Evolutionary conservation across 768 basidiomycete species (phyloP).

Genomic region (Neoboletus subvelutipes): DNA sequence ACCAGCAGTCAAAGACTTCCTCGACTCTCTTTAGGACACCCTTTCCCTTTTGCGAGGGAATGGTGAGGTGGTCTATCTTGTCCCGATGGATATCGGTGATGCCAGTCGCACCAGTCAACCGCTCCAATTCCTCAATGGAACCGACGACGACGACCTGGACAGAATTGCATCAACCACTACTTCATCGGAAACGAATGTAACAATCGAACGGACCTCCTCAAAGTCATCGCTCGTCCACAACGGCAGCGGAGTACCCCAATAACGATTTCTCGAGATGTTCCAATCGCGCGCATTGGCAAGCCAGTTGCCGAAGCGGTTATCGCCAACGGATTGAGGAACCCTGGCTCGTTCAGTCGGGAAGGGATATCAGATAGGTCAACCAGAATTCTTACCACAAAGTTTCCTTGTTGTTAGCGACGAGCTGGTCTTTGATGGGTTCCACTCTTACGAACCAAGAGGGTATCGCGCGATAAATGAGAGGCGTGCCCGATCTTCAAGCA

Average conservation of each 20-base stretch:
- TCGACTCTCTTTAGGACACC: slow-evolving; percentile 86
- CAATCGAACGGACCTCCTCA: slow-evolving; percentile 57
- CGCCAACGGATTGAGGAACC: slow-evolving; percentile 91
- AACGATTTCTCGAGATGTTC: slow-evolving; percentile 98
- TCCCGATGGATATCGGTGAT: slow-evolving; percentile 93
- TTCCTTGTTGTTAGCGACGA: slow-evolving; percentile 85
- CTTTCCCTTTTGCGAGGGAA: slow-evolving; percentile 88
- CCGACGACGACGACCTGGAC: slow-evolving; percentile 76
- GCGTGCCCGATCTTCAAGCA: slow-evolving; percentile 77
- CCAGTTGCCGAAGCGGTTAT: slow-evolving; percentile 96
- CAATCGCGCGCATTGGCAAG: slow-evolving; percentile 97
- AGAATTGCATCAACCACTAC: slow-evolving; percentile 1
- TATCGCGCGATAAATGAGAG: slow-evolving; percentile 93
- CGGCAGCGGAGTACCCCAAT: slow-evolving; percentile 98
- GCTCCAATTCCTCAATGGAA: slow-evolving; percentile 86
- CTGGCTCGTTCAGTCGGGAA: slow-evolving; percentile 37
- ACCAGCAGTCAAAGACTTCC: slow-evolving; percentile 99
- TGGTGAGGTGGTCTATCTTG: slow-evolving; percentile 93
- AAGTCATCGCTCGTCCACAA: slow-evolving; percentile 94
- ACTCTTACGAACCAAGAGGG: slow-evolving; percentile 97
- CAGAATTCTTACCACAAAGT: slow-evolving; percentile 71
- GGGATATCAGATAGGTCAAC: neutral
- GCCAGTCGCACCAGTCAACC: slow-evolving; percentile 76
- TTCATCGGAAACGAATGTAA: neutral
- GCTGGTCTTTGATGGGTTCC: slow-evolving; percentile 76